phyloP scores from a whole-genome alignment of 139 green algal species.

The Axilococcus clingmanii region DNA sequence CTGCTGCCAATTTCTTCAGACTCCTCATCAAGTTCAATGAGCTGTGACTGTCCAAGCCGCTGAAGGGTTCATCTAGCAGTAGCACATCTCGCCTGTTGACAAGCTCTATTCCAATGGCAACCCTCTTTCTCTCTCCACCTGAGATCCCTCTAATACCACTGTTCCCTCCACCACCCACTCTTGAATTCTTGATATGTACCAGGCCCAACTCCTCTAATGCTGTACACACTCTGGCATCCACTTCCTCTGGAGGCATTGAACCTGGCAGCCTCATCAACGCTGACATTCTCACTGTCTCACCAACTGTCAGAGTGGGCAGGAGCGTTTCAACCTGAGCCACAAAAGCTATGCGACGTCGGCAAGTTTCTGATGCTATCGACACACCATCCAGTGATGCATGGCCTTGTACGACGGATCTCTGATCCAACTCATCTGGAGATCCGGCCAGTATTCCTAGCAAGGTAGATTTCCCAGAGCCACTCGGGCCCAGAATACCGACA shows the following conservation, averaged over 20 bases:
- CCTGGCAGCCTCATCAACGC: slow-evolving; percentile 41
- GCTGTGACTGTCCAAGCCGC: slow-evolving; percentile 59
- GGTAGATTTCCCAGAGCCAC: slow-evolving; percentile 59
- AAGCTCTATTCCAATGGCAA: slow-evolving; percentile 71
- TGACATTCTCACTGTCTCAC: slow-evolving; percentile 51
- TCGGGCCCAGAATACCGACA: slow-evolving; percentile 29
- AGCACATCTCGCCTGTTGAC: slow-evolving; percentile 39
- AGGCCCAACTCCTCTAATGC: slow-evolving; percentile 37
- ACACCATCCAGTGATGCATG: slow-evolving; percentile 11
- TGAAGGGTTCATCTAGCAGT: slow-evolving; percentile 52
- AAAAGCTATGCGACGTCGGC: slow-evolving; percentile 17
- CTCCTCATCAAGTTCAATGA: slow-evolving; percentile 47
- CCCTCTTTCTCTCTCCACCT: slow-evolving; percentile 53
- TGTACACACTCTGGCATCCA: slow-evolving; percentile 16
- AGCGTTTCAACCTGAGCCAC: slow-evolving; percentile 65
- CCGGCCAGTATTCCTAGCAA: slow-evolving; percentile 50
- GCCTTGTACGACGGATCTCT: slow-evolving; percentile 2
- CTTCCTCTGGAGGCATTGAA: slow-evolving; percentile 8
- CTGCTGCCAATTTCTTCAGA: slow-evolving; percentile 32
- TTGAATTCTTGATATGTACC: slow-evolving; percentile 19
- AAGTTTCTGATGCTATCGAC: neutral
- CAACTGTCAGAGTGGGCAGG: slow-evolving; percentile 57
- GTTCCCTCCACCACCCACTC: slow-evolving; percentile 27
- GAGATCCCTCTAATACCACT: slow-evolving; percentile 31
- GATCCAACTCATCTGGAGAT: slow-evolving; percentile 3